Percentiles rank a stretch among this genome's conserved stretches.
Evolutionary conservation across 768 basidiomycete genomes (phyloP).

Genomic region (Psilocybe subaeruginosa): DNA sequence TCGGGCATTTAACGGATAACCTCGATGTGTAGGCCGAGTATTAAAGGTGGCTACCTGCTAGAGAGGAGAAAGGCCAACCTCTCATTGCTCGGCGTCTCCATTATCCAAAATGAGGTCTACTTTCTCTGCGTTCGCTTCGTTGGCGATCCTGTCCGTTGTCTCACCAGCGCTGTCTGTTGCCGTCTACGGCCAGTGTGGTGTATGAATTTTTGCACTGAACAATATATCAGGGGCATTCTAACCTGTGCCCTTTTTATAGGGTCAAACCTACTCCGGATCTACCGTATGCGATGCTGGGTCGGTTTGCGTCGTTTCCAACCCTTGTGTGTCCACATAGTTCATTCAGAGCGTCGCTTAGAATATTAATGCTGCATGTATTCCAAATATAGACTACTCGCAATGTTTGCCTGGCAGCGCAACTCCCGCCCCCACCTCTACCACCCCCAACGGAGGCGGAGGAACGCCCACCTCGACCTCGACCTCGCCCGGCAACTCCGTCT

Average conservation of each 20-base stretch:
- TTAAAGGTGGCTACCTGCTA: conserved; percentile 4
- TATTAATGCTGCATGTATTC: background rate
- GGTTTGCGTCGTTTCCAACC: conserved; percentile 42
- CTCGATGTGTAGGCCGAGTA: background rate
- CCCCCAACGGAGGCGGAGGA: background rate
- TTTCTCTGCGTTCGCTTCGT: conserved; percentile 31
- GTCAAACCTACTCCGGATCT: conserved; percentile 43
- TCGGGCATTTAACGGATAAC: conserved; percentile 33
- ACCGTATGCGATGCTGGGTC: conserved; percentile 49
- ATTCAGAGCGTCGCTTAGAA: background rate
- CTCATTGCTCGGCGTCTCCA: background rate
- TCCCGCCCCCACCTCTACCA: conserved; percentile 1
- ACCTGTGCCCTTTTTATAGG: conserved; percentile 27
- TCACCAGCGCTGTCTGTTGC: conserved; percentile 35
- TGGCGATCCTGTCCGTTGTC: conserved; percentile 33
- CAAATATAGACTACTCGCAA: conserved; percentile 46
- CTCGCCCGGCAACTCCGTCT: conserved; percentile 32
- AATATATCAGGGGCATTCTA: background rate
- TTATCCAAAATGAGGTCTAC: conserved; percentile 29
- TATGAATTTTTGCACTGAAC: conserved; percentile 25
- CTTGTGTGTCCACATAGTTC: conserved; percentile 34
- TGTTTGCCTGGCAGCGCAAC: conserved; percentile 37
- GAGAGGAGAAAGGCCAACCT: background rate
- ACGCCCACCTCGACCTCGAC: conserved; percentile 23
- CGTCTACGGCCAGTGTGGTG: conserved; percentile 57